Conservation (phyloP, 23 red algal genomes). For the Pyropia haitanensis region DNA sequence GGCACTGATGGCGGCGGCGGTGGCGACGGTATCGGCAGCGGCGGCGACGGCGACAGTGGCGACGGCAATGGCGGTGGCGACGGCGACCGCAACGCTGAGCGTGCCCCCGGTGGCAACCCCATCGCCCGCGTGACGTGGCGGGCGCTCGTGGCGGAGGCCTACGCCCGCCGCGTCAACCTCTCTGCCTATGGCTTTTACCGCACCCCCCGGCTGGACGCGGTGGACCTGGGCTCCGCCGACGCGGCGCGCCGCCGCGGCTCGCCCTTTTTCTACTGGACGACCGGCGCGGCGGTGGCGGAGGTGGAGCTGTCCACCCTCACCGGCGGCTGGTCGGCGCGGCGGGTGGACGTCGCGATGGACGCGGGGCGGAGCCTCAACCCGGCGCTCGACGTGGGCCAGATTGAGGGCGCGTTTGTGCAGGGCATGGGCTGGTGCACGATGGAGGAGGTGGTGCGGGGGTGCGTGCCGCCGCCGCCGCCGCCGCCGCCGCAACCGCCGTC, state of each 20-base stretch:
- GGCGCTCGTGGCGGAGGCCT: conserved; percentile 36
- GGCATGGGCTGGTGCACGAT: conserved; percentile 77
- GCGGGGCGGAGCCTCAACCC: conserved; percentile 68
- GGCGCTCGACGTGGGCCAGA: conserved; percentile 74
- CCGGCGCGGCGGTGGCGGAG: conserved; percentile 68
- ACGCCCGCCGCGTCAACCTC: conserved; percentile 43
- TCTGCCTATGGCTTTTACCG: conserved; percentile 67
- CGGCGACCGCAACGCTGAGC: too few species aligned
- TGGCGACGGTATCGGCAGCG: too few species aligned
- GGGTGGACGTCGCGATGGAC: conserved; percentile 74
- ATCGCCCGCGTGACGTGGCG: conserved; percentile 12
- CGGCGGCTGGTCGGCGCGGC: conserved; percentile 28
- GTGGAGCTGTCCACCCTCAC: conserved; percentile 71
- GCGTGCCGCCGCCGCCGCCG: neutral
- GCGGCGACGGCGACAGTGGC: too few species aligned
- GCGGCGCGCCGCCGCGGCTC: conserved; percentile 8
- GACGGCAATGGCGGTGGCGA: too few species aligned
- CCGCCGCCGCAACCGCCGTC: too few species aligned
- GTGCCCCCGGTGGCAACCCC: too few species aligned
- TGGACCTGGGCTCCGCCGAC: conserved; percentile 31
- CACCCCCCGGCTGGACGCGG: conserved; percentile 51
- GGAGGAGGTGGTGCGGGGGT: conserved; percentile 73
- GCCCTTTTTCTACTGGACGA: conserved; percentile 74
- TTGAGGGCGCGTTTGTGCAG: conserved; percentile 86
- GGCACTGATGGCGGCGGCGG: too few species aligned